These are phyloP conservation scores for Cryptosporidium parvum DNA, from an alignment of 169 alveolate species.

Conservation along the genomic window DNA sequence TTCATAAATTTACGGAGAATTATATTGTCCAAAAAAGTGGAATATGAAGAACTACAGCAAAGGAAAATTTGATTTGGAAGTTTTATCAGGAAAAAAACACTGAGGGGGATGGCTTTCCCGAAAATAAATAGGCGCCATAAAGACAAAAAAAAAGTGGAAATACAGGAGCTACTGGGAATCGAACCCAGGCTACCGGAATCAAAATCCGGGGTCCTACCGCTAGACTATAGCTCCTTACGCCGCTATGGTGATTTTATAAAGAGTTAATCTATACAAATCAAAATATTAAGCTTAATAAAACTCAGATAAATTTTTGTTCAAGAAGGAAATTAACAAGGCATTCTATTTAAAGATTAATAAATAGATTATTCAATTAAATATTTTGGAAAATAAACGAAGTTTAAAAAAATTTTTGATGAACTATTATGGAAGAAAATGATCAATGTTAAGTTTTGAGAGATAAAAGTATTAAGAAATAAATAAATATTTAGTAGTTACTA, in stretches of 20 bases:
- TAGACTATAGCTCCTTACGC: conserved; percentile 75
- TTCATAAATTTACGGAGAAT: no score
- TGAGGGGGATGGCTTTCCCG: not conserved
- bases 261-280: not conserved
- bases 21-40: no score
- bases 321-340: not conserved
- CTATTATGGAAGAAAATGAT: not conserved
- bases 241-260: not conserved
- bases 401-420: not conserved
- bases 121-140: not conserved
- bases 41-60: no score
- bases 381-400: no score
- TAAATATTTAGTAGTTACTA: not conserved
- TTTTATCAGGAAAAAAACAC: no score
- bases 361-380: no score
- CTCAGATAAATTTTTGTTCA: not conserved
- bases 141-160: no score
- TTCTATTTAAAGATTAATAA: no score
- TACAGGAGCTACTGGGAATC: conserved; percentile 77
- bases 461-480: not conserved
- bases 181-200: conserved; percentile 79
- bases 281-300: not conserved
- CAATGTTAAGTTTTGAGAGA: not conserved
- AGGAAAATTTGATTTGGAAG: no score
- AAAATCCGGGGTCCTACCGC: conserved; percentile 79